Conservation (phyloP, 371 early-diverging fungal genomes). For the Rhizomucor miehei region DNA sequence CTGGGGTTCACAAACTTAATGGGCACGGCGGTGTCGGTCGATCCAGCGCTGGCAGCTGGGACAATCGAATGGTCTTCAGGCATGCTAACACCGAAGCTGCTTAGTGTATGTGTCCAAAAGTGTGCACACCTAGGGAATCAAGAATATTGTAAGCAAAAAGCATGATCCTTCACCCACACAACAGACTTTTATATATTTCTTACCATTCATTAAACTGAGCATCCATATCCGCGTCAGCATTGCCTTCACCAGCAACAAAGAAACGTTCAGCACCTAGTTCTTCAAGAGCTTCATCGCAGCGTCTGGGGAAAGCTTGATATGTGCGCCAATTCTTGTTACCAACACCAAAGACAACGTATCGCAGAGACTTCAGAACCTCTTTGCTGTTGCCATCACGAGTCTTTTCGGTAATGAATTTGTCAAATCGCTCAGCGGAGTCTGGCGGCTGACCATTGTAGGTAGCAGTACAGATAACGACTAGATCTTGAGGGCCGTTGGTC, state of each 20-base stretch:
- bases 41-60: constrained; percentile 21
- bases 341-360: constrained; percentile 54
- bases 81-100: constrained; percentile 28
- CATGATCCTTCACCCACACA: too few species aligned
- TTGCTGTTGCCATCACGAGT: constrained; percentile 21
- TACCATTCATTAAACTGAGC: constrained; percentile 44
- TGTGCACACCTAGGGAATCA: constrained; percentile 26
- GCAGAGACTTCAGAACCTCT: constrained; percentile 24
- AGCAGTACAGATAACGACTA: constrained; percentile 46
- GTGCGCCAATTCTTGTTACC: constrained; percentile 63
- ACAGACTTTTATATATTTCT: neutral
- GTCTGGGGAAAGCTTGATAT: constrained; percentile 52
- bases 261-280: constrained; percentile 50
- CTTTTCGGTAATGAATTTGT: constrained; percentile 41
- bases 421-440: constrained; percentile 53
- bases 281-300: constrained; percentile 31
- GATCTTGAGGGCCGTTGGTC: constrained; percentile 23
- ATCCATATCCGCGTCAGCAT: constrained; percentile 56
- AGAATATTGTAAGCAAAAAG: neutral
- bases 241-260: constrained; percentile 41
- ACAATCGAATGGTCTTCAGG: constrained; percentile 32
- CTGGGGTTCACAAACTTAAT: constrained; percentile 26
- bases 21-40: constrained; percentile 14
- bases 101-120: constrained; percentile 38
- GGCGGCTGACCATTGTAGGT: constrained; percentile 61